A percentile compares a stretch with the other conserved stretches of the same genome.
phyloP scores from a whole-genome alignment of 805 yeast species.

The Wickerhamiella vanderwaltii region DNA sequence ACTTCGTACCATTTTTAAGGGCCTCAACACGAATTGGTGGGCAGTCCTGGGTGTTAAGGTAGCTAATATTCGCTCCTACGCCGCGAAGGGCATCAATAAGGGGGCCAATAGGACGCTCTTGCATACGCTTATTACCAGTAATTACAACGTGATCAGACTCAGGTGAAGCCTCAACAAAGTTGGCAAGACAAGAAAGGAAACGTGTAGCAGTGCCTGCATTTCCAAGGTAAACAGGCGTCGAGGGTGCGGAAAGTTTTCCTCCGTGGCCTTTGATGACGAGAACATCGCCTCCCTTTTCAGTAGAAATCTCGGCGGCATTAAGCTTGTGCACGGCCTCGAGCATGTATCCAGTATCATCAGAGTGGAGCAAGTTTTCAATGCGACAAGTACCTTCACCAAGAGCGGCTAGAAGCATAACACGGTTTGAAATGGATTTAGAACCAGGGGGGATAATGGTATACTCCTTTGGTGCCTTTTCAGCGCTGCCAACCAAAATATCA shows the following conservation, averaged over 20 bases:
- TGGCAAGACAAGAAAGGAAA: constrained; percentile 82
- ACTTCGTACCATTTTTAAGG: constrained; percentile 37
- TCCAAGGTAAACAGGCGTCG: constrained; percentile 70
- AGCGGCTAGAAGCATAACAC: constrained; percentile 89
- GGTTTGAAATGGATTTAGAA: constrained; percentile 89
- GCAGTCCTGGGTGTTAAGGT: constrained; percentile 65
- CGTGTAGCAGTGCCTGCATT: constrained; percentile 98
- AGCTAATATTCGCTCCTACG: constrained; percentile 68
- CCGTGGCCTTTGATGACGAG: constrained; percentile 83
- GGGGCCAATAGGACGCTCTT: constrained; percentile 94
- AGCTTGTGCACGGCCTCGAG: constrained; percentile 68
- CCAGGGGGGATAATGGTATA: constrained; percentile 77
- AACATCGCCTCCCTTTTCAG: constrained; percentile 84
- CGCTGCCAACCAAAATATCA: constrained; percentile 48
- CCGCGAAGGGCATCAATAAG: constrained; percentile 76
- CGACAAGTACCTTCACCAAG: constrained; percentile 75
- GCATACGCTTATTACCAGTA: constrained; percentile 96
- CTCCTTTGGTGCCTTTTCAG: constrained; percentile 33
- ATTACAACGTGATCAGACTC: constrained; percentile 40
- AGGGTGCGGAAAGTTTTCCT: constrained; percentile 44
- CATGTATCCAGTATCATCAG: constrained; percentile 96
- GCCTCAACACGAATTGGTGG: constrained; percentile 67
- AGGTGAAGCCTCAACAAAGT: constrained; percentile 50
- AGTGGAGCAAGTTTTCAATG: constrained; percentile 76
- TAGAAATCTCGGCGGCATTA: constrained; percentile 66